Evolutionary conservation across 1,284 basidiomycete species (phyloP).

Genomic region (Malassezia furfur): DNA sequence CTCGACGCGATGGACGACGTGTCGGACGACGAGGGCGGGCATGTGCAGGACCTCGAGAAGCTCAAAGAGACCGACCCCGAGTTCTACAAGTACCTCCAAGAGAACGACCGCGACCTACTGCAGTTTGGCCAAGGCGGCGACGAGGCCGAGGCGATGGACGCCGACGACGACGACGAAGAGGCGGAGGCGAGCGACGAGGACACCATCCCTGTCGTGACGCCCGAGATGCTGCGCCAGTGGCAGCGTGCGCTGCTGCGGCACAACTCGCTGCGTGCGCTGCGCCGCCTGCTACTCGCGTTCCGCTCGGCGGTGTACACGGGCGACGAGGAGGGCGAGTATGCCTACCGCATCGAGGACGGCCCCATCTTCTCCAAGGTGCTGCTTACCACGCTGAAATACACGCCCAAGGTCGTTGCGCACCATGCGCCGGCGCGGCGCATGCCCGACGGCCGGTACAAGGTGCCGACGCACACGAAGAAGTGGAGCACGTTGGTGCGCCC

Average conservation of each 20-base stretch:
- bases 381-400: constrained; percentile 76
- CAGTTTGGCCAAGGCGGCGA: constrained; percentile 55
- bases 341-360: constrained; percentile 36
- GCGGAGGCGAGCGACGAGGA: constrained; percentile 22
- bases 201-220: constrained; percentile 56
- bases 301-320: constrained; percentile 37
- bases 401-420: constrained; percentile 75
- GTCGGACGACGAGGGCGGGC: constrained; percentile 47
- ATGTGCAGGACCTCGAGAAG: constrained; percentile 73
- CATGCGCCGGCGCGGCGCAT: constrained; percentile 73
- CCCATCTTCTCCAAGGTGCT: constrained; percentile 75
- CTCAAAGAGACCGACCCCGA: constrained; percentile 92
- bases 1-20: constrained; percentile 37
- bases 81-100: constrained; percentile 94
- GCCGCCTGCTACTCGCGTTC: constrained; percentile 61
- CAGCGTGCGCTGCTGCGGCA: constrained; percentile 82
- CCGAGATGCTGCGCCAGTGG: constrained; percentile 68
- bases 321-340: constrained; percentile 23
- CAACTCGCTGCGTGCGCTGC: constrained; percentile 71
- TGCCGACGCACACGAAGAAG: constrained; percentile 50
- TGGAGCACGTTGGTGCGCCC: constrained; percentile 69
- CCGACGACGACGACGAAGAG: constrained; percentile 28
- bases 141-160: constrained; percentile 48
- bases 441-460: constrained; percentile 46
- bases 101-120: constrained; percentile 82